Base-by-base conservation (phyloP, 176 grass and related monocot species). In the Echinochloa phyllopogon region DNA sequence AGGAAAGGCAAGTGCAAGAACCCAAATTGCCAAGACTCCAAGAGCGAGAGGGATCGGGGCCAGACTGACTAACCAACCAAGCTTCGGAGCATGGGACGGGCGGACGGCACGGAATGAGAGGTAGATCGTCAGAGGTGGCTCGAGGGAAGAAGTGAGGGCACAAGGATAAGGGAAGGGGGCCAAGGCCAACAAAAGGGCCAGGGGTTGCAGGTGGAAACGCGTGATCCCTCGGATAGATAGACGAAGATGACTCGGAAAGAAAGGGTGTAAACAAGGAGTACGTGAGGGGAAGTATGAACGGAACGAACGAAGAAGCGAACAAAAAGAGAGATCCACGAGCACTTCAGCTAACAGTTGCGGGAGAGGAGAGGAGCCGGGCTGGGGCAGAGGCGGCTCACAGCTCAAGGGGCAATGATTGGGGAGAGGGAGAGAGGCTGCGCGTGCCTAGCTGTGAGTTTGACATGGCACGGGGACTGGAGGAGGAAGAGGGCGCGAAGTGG, bases 401-500 rank as follows among this genome's bases (percentile, higher is more conserved):
- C 56, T 80, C 9, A 7, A n/a, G 41, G 13, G 23, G 20, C 49
- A 78, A 83, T 78, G 57, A 82, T 90, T 89, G 18, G 75, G 29
- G 4, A 1, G 76, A 58, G 6, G 74, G 50, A n/a, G n/a, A n/a
- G n/a, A 17, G 38, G n/a, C 42, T 70, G 24, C 67, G 15, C 39
- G 20, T 45, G 41, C 12, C 43, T 16, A 12, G 21, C 24, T 13
- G 1, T 27, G 69, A 48, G 69, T 72, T 72, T n/a, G 47, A 29
- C 29, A 40, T 39, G 74, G 37, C 21, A 21, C 40, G 38, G 7
- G 33, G 44, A 23, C 36, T 56, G 4, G 14, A 4, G 49, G 39
- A 72, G 62, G 64, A 73, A 72, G 83, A 72, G 78, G 88, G 10
- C 72, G 73, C 47, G 83, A 78, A 73, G 88, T 83, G 84, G 65